Conservation (phyloP, 2,329 filamentous ascomycete species). For the Trichoderma oligosporum region DNA sequence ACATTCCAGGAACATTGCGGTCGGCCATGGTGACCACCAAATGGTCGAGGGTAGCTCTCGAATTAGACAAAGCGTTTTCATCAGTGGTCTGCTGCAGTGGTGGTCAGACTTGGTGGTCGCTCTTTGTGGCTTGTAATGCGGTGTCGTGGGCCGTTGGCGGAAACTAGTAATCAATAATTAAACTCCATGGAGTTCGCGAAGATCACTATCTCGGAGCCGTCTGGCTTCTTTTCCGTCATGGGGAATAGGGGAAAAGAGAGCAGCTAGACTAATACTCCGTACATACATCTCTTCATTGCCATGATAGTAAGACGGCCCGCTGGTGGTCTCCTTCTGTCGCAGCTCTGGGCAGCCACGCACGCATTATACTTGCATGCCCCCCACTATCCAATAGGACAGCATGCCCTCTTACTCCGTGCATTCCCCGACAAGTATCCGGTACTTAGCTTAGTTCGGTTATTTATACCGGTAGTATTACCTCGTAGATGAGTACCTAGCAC, state of each 20-base stretch:
- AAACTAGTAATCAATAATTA: slow-evolving; percentile 12
- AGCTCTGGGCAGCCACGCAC: slow-evolving; percentile 12
- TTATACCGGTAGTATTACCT: too few relatives aligned
- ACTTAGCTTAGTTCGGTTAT: too few relatives aligned
- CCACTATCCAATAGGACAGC: slow-evolving; percentile 10
- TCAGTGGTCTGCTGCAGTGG: slow-evolving; percentile 27
- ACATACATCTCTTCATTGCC: slow-evolving; percentile 9
- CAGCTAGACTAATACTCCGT: slow-evolving; percentile 3
- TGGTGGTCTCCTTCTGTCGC: slow-evolving; percentile 13
- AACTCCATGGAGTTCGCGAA: slow-evolving; percentile 9
- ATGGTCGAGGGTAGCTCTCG: slow-evolving; percentile 32
- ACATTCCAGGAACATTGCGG: slow-evolving; percentile 29
- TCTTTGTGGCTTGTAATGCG: background rate
- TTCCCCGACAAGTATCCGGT: background rate
- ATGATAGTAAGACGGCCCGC: background rate
- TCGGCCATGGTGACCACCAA: slow-evolving; percentile 38
- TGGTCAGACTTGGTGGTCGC: slow-evolving; percentile 1
- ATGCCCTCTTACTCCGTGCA: too few relatives aligned
- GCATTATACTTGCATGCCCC: slow-evolving; percentile 6
- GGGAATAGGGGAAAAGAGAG: slow-evolving; percentile 17
- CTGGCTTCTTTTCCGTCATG: slow-evolving; percentile 16
- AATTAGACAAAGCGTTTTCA: slow-evolving; percentile 30
- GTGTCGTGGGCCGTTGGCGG: slow-evolving; percentile 4
- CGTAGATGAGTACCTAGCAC: too few relatives aligned
- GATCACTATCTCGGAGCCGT: slow-evolving; percentile 11